A percentile compares a stretch with the other conserved stretches of the same genome.
Conservation (phyloP, 2,329 filamentous ascomycete genomes). For the Knufia petricola region DNA sequence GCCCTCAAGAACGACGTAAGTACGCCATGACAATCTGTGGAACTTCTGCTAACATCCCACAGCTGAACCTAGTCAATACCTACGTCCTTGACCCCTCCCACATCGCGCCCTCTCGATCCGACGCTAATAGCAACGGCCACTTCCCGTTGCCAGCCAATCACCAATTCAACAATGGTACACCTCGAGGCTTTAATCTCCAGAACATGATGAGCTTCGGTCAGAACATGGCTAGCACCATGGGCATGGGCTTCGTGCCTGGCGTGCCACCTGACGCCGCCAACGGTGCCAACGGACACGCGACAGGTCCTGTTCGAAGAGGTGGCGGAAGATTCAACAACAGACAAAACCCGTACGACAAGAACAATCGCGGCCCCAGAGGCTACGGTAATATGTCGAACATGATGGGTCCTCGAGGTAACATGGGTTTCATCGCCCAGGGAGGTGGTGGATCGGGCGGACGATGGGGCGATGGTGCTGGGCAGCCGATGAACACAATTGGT, state of each 20-base stretch:
- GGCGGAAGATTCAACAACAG: constrained; percentile 54
- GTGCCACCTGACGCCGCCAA: constrained; percentile 33
- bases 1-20: constrained; percentile 72
- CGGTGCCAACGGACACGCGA: constrained; percentile 39
- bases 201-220: constrained; percentile 51
- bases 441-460: constrained; percentile 44
- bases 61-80: constrained; percentile 84
- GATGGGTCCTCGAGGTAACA: constrained; percentile 32
- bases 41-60: constrained; percentile 27
- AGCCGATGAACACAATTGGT: constrained; percentile 62
- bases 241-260: constrained; percentile 30
- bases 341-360: constrained; percentile 59
- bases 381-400: constrained; percentile 26
- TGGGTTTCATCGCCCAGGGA: constrained; percentile 29
- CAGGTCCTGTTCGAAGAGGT: constrained; percentile 57
- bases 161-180: constrained; percentile 63
- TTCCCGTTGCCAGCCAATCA: constrained; percentile 75
- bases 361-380: constrained; percentile 26
- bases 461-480: constrained; percentile 65
- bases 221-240: constrained; percentile 32
- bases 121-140: constrained; percentile 91
- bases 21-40: constrained; percentile 16
- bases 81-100: constrained; percentile 92
- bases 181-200: constrained; percentile 80
- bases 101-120: constrained; percentile 84